Percentiles rank a stretch among this genome's conserved stretches.
These are phyloP conservation scores for Kalmusia sp. DNA, from an alignment of 2,329 filamentous ascomycete genomes.

Conservation along the genomic window DNA sequence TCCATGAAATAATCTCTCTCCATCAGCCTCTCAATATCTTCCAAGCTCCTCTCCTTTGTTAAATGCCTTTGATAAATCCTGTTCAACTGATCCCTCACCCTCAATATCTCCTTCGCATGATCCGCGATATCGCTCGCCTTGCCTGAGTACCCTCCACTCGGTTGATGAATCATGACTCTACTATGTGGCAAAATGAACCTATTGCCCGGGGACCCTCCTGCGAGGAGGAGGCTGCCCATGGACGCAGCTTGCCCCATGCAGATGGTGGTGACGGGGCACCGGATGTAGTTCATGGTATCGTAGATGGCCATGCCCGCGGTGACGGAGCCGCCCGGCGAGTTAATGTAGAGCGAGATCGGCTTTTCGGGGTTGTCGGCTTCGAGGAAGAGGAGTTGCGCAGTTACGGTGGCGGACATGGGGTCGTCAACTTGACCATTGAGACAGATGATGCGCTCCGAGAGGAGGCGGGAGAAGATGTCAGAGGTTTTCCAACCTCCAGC, in stretches of 20 bases:
- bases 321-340: slow-evolving; percentile 92
- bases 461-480: slow-evolving; percentile 56
- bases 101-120: slow-evolving; percentile 94
- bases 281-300: slow-evolving; percentile 98
- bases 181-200: slow-evolving; percentile 91
- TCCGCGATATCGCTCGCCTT: slow-evolving; percentile 87
- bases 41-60: slow-evolving; percentile 76
- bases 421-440: slow-evolving; percentile 93
- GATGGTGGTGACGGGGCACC: slow-evolving; percentile 89
- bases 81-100: slow-evolving; percentile 85
- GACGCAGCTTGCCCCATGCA: slow-evolving; percentile 93
- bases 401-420: slow-evolving; percentile 87
- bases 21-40: slow-evolving; percentile 93
- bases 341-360: slow-evolving; percentile 97
- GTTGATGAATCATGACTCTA: slow-evolving; percentile 97
- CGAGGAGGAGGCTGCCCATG: slow-evolving; percentile 90
- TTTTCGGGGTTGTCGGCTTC: slow-evolving; percentile 96
- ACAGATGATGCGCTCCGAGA: slow-evolving; percentile 88
- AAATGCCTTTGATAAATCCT: slow-evolving; percentile 87
- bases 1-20: slow-evolving; percentile 95
- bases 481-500: slow-evolving; percentile 60
- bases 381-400: slow-evolving; percentile 95
- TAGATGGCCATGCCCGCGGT: slow-evolving; percentile 89
- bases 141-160: slow-evolving; percentile 75
- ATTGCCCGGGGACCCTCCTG: slow-evolving; percentile 84